A percentile compares a stretch with the other conserved stretches of the same genome.
These are phyloP conservation scores for Thermothelomyces thermophilus DNA, from an alignment of 2,329 filamentous ascomycete genomes.

Conservation along the genomic window DNA sequence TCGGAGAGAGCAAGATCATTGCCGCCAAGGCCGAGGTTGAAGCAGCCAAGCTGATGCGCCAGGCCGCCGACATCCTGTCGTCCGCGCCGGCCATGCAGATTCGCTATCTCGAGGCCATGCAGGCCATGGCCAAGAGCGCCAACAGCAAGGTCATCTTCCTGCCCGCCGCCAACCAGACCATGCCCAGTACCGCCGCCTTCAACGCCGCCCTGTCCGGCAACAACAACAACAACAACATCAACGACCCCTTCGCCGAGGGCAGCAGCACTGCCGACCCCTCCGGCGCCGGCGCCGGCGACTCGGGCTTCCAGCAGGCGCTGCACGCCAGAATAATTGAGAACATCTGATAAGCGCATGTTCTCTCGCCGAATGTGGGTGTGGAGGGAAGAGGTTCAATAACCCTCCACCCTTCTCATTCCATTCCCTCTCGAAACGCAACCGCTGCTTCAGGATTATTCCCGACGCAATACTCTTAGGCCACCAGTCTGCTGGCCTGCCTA, in stretches of 20 bases:
- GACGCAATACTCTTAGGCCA: not conserved
- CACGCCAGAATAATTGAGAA: constrained; percentile 79
- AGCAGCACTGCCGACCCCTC: constrained; percentile 36
- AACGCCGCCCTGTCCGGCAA: constrained; percentile 32
- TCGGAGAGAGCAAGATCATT: constrained; percentile 97
- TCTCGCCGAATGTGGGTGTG: too few species aligned
- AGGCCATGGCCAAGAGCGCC: constrained; percentile 92
- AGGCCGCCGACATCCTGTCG: constrained; percentile 88
- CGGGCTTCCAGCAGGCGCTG: constrained; percentile 70
- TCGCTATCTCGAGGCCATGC: constrained; percentile 96
- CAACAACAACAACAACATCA: constrained; percentile 29
- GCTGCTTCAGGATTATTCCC: not conserved
- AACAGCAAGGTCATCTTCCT: constrained; percentile 85
- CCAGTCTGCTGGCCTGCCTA: not conserved
- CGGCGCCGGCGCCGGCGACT: constrained; percentile 32
- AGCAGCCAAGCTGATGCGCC: constrained; percentile 84
- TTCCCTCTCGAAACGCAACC: not conserved
- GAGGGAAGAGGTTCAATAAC: too few species aligned
- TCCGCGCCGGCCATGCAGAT: constrained; percentile 97
- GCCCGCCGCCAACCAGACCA: constrained; percentile 58
- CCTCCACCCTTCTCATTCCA: not conserved
- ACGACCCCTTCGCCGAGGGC: constrained; percentile 31
- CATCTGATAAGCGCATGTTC: constrained; percentile 51
- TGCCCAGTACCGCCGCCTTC: constrained; percentile 38
- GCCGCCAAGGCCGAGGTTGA: constrained; percentile 96